Conservation (phyloP, 2,329 filamentous ascomycete species). For the Alternaria arborescens region DNA sequence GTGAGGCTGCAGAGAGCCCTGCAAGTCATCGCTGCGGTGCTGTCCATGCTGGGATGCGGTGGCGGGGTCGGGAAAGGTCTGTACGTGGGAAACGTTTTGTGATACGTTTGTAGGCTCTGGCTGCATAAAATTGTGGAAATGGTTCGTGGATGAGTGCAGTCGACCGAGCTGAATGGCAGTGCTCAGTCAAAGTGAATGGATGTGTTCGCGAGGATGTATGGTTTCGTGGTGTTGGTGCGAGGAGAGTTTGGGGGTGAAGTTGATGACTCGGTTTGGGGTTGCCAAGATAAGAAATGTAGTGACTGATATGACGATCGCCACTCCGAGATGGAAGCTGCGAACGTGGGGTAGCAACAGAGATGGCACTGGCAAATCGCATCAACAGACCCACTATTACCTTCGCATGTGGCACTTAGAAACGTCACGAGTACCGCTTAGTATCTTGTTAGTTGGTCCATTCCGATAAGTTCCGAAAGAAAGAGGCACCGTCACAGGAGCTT, state of each 20-base stretch:
- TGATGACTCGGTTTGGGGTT: slow-evolving; percentile 19
- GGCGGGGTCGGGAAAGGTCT: slow-evolving; percentile 49
- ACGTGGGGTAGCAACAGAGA: slow-evolving; percentile 21
- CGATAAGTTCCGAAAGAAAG: slow-evolving; percentile 13
- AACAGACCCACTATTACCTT: slow-evolving; percentile 9
- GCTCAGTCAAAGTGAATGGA: slow-evolving; percentile 45
- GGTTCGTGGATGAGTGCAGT: slow-evolving; percentile 41
- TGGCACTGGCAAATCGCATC: slow-evolving; percentile 4
- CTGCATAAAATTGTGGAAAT: slow-evolving; percentile 69
- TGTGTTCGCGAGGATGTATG: slow-evolving; percentile 30
- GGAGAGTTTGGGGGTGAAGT: slow-evolving; percentile 13
- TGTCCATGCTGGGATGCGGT: slow-evolving; percentile 67
- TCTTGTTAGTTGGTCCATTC: slow-evolving; percentile 4
- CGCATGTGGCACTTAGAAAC: background rate
- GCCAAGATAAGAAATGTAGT: slow-evolving; percentile 19
- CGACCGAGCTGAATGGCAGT: slow-evolving; percentile 64
- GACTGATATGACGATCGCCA: slow-evolving; percentile 27
- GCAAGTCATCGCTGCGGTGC: slow-evolving; percentile 57
- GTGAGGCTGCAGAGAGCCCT: slow-evolving; percentile 53
- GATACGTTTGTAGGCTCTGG: slow-evolving; percentile 63
- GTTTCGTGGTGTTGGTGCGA: slow-evolving; percentile 25
- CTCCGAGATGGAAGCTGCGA: slow-evolving; percentile 11
- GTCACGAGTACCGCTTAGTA: slow-evolving; percentile 7
- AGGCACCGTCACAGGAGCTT: no score
- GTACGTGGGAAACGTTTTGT: slow-evolving; percentile 55